A percentile compares a stretch with the other conserved stretches of the same genome.
These are phyloP conservation scores for Leersia perrieri DNA, from an alignment of 176 grass and related monocot genomes.

Conservation along the genomic window DNA sequence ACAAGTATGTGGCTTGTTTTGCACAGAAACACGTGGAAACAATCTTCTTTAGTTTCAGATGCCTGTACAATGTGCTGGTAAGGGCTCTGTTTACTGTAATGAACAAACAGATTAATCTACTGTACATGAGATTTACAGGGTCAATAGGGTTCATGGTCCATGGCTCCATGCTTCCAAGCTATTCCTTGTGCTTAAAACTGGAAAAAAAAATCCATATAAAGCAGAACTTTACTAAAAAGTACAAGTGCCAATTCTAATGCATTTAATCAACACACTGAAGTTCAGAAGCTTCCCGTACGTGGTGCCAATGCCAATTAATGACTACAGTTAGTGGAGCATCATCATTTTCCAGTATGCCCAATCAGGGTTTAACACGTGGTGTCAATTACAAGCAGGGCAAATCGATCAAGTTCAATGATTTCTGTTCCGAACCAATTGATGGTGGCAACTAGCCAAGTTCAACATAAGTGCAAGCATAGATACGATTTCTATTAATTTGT, in stretches of 20 bases:
- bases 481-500: neutral
- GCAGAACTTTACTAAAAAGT: neutral
- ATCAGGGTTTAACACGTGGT: neutral
- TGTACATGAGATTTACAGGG: neutral
- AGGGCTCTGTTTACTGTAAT: neutral
- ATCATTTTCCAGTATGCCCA: neutral
- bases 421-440: neutral
- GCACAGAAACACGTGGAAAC: neutral
- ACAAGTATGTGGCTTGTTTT: neutral
- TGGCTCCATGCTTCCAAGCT: neutral
- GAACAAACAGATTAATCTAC: conserved; percentile 10
- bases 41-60: neutral
- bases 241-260: neutral
- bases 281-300: neutral
- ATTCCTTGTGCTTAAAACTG: neutral
- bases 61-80: neutral
- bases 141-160: neutral
- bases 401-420: neutral
- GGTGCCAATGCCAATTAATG: neutral
- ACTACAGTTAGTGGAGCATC: neutral
- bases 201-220: neutral
- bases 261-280: neutral
- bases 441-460: neutral
- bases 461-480: neutral
- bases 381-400: neutral